Evolutionary conservation across 179 eudicot genomes (phyloP), one percentile per base, ranked within the genome.

Genomic region (Silene noctiflora): DNA sequence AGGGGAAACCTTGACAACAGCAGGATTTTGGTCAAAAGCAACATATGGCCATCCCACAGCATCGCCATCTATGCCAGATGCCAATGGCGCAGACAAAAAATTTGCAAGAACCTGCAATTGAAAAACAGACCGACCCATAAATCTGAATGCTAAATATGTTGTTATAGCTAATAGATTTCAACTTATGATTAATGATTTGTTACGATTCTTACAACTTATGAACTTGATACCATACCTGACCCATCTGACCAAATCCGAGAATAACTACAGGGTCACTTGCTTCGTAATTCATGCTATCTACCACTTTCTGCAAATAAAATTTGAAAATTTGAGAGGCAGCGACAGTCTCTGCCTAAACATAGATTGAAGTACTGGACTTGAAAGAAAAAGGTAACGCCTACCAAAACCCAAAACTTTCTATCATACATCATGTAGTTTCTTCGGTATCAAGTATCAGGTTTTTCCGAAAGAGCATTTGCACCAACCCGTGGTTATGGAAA

Each of bases 211-310:
- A 11, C 16, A 69, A 70, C 31, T 20, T 24, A 70, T 4, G 48
- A 44, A 46, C 4, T 46, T 46, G 53, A 46, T 60, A 58, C 56
- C 10, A 31, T 79, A 94, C 98, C 97, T 93, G 99, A 46, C 93
- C 97, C 98, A 93, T 95, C 75, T 91, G 97, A 67, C 98, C 97
- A 82, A 95, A 95, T 72, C 99, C 99, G 82, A 95, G 91, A 69
- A 95, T 93, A 67, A 95, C 98, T 59, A 95, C 89, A 61, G 99
- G 98, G 35, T 95, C 97, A 31, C 85, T 84, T 67, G 85, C 97
- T 64, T 87, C 96, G 65, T 87, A 95, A 65, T 91, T 91, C 77
- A 84, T 77, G 14, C 27, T 59, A 25, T 88, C 91, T 33, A 75
- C 58, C 80, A 77, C 46, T 84, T 77, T 87, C 97, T 92, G 97